Percentiles rank a stretch among this genome's conserved stretches.
These are phyloP conservation scores for Porogramme epimiltina DNA, from an alignment of 1,284 basidiomycete genomes.

Conservation along the genomic window DNA sequence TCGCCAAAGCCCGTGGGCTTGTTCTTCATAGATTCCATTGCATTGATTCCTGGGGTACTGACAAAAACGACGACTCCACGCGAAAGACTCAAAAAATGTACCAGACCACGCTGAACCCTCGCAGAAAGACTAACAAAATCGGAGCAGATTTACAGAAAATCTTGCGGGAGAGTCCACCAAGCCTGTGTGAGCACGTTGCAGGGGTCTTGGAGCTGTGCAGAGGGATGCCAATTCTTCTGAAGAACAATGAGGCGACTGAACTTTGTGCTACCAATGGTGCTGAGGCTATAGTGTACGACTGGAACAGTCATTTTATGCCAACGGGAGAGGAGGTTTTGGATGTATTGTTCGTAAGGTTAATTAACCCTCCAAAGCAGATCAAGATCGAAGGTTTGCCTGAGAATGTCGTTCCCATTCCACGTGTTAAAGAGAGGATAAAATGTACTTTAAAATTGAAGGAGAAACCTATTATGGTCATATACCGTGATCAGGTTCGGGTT, in stretches of 20 bases:
- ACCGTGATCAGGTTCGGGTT: conserved; percentile 15
- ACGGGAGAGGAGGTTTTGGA: conserved; percentile 25
- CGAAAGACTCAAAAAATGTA: no score
- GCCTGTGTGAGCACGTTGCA: conserved; percentile 1
- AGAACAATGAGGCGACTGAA: conserved; percentile 38
- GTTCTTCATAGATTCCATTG: no score
- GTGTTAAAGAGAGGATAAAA: background rate
- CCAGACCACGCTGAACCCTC: no score
- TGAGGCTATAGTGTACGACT: conserved; percentile 34
- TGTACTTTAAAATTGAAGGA: no score
- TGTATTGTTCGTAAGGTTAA: conserved; percentile 36
- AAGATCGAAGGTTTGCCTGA: conserved; percentile 32
- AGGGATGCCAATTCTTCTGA: conserved; percentile 41
- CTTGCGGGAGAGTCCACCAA: no score
- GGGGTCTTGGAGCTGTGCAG: conserved; percentile 34
- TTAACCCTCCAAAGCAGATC: conserved; percentile 29
- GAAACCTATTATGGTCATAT: background rate
- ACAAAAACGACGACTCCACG: no score
- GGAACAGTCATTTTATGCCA: conserved; percentile 20
- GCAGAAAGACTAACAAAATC: no score
- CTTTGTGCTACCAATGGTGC: conserved; percentile 42
- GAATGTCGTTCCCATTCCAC: conserved; percentile 40
- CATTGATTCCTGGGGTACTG: no score
- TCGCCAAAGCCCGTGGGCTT: no score
- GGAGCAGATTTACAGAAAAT: no score